phyloP scores from a whole-genome alignment of 805 yeast species.

The Komagataella phaffii region DNA sequence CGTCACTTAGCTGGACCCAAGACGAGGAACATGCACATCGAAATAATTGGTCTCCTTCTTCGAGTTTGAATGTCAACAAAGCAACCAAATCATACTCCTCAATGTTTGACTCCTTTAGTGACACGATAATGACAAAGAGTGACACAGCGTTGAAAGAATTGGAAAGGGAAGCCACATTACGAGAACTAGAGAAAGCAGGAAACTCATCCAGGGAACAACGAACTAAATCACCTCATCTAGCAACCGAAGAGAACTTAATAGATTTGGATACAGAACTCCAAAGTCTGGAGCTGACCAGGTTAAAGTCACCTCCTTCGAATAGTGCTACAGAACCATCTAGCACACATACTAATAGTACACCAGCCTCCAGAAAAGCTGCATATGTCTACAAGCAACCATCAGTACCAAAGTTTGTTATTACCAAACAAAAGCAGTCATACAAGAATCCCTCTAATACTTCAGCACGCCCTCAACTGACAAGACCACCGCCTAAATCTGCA shows the following conservation, averaged over 20 bases:
- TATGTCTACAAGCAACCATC: conserved; percentile 6
- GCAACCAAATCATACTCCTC: conserved; percentile 13
- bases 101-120: conserved; percentile 7
- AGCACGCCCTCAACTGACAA: conserved; percentile 1
- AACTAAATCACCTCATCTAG: not conserved
- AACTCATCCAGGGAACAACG: conserved; percentile 8
- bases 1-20: conserved; percentile 12
- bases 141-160: conserved; percentile 10
- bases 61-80: conserved; percentile 9
- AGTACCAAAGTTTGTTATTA: conserved; percentile 4
- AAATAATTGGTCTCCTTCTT: conserved; percentile 21
- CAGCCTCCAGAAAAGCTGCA: conserved; percentile 3
- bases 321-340: not conserved
- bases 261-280: conserved; percentile 1
- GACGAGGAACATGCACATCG: conserved; percentile 5
- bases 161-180: conserved; percentile 11
- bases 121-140: not conserved
- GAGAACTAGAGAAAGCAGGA: conserved; percentile 13
- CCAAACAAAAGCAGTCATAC: not conserved
- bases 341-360: conserved; percentile 1
- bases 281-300: conserved; percentile 5
- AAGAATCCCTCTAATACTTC: not conserved
- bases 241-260: not conserved
- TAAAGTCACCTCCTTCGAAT: not conserved
- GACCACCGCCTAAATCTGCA: not conserved